Percentiles rank a stretch among this genome's conserved stretches.
These are phyloP conservation scores for Naganishia vaughanmartiniae DNA, from an alignment of 768 basidiomycete genomes.

Conservation along the genomic window DNA sequence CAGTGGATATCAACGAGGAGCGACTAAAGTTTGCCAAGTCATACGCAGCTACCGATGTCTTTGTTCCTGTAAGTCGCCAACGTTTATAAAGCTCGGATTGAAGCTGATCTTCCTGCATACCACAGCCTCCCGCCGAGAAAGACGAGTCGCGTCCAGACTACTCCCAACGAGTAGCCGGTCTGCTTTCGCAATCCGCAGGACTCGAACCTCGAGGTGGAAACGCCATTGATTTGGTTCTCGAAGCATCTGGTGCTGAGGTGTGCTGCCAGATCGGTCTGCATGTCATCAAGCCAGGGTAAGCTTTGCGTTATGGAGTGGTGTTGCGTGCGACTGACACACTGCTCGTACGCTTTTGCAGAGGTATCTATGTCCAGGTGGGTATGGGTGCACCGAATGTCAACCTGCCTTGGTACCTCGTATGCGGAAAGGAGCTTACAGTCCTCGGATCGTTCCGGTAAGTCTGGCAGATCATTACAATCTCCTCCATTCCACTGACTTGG, in stretches of 20 bases:
- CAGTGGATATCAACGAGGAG: slow-evolving; percentile 56
- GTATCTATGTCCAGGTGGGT: slow-evolving; percentile 65
- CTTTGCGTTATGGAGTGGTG: not conserved
- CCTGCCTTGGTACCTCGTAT: slow-evolving; percentile 68
- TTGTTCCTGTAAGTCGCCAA: slow-evolving; percentile 42
- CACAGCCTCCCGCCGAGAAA: slow-evolving; percentile 61
- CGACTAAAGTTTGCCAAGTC: slow-evolving; percentile 81
- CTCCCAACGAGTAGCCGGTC: slow-evolving; percentile 67
- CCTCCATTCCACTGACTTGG: not conserved
- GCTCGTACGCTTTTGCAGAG: slow-evolving; percentile 37
- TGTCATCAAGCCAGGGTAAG: slow-evolving; percentile 65
- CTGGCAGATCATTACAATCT: not conserved
- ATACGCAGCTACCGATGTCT: slow-evolving; percentile 75
- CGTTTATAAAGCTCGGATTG: not conserved
- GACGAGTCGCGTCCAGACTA: slow-evolving; percentile 68
- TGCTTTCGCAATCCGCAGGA: slow-evolving; percentile 65
- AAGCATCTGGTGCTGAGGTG: slow-evolving; percentile 88
- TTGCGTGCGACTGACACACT: slow-evolving; percentile 58
- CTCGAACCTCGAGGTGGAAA: slow-evolving; percentile 69
- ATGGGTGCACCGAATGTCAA: slow-evolving; percentile 76
- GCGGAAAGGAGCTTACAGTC: slow-evolving; percentile 73
- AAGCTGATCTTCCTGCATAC: not conserved
- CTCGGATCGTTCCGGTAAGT: slow-evolving; percentile 84
- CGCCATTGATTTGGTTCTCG: slow-evolving; percentile 79
- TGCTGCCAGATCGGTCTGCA: slow-evolving; percentile 83